Evolutionary conservation across 768 basidiomycete species (phyloP).

Genomic region (Psilocybe subaeruginosa): DNA sequence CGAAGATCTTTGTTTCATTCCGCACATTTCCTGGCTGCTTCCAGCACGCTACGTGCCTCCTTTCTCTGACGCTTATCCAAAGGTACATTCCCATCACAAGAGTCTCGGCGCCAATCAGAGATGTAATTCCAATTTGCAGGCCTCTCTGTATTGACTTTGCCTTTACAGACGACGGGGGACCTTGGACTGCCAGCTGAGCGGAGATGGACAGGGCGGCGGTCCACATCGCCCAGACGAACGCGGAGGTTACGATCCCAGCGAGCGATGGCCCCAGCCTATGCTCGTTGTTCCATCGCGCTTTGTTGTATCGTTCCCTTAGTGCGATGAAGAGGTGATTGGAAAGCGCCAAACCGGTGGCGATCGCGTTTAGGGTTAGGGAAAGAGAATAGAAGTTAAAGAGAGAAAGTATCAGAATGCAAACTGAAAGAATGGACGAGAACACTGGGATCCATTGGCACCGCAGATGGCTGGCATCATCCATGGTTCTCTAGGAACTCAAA

Average conservation of each 20-base stretch:
- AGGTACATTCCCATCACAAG: conserved; percentile 1
- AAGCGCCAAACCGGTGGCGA: not conserved
- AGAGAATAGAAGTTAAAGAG: not conserved
- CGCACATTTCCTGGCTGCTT: not conserved
- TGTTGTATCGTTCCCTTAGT: not conserved
- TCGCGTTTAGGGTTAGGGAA: not conserved
- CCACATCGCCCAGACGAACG: not conserved
- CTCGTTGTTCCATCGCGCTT: not conserved
- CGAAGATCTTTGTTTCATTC: not conserved
- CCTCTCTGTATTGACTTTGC: not conserved
- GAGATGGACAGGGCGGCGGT: not conserved
- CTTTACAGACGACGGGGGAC: not conserved
- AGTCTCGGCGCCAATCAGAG: not conserved
- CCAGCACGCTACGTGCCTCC: not conserved
- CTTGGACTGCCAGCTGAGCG: not conserved
- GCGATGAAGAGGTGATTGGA: not conserved
- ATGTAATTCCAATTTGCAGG: not conserved
- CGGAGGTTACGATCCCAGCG: not conserved
- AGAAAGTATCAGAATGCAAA: not conserved
- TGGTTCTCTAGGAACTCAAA: not conserved
- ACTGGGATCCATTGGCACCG: not conserved
- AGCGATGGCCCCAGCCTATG: not conserved
- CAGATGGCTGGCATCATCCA: not conserved
- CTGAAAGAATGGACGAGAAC: not conserved
- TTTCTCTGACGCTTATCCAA: not conserved